Evolutionary conservation across 805 yeast species (phyloP).

Genomic region (Candida adriatica): DNA sequence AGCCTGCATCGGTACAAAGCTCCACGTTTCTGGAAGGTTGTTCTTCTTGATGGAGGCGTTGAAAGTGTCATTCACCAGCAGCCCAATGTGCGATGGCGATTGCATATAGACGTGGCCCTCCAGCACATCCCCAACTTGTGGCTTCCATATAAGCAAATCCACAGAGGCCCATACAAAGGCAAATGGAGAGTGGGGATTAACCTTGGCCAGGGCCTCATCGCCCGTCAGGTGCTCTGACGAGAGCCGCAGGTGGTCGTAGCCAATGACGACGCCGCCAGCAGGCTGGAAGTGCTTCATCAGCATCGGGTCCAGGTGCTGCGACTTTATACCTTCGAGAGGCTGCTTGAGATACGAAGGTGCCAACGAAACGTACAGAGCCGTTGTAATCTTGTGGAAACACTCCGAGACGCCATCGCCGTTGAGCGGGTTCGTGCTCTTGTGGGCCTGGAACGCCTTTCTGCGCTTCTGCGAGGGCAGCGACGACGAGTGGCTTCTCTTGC

Average conservation of each 20-base stretch:
- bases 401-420: constrained; percentile 46
- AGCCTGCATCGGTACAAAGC: constrained; percentile 70
- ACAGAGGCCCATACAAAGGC: constrained; percentile 82
- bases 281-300: constrained; percentile 73
- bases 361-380: constrained; percentile 70
- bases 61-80: constrained; percentile 86
- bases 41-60: constrained; percentile 86
- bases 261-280: constrained; percentile 76
- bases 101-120: constrained; percentile 90
- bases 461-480: constrained; percentile 14
- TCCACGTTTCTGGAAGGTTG: constrained; percentile 84
- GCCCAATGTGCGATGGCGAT: constrained; percentile 90
- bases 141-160: constrained; percentile 84
- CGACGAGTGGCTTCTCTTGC: constrained; percentile 15
- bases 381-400: constrained; percentile 58
- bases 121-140: constrained; percentile 76
- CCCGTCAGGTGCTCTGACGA: constrained; percentile 37
- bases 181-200: constrained; percentile 76
- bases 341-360: constrained; percentile 73
- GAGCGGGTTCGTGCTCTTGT: constrained; percentile 30
- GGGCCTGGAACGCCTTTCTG: constrained; percentile 13
- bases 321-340: constrained; percentile 73
- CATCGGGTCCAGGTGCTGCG: constrained; percentile 86
- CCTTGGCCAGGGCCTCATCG: constrained; percentile 46
- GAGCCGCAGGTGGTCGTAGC: constrained; percentile 62